Evolutionary conservation across 73 alveolate species (phyloP), one percentile per base, ranked within the genome.

Genomic region (Paramecium tetraurelia): DNA sequence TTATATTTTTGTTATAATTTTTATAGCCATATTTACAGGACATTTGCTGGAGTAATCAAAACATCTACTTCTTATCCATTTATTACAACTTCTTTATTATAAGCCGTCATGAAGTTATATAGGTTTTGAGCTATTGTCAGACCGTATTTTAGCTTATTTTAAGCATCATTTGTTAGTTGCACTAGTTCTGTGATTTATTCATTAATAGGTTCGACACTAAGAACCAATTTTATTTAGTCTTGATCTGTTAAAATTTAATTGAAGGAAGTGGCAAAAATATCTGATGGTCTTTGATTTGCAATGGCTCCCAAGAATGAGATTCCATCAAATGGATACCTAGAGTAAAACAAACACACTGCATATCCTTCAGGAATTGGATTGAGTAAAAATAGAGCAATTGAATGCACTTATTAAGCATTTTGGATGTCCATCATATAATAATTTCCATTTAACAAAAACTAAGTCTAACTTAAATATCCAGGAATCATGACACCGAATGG

Each of bases 261-360:
- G 5, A 76, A 97, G 9, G 98, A 98, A 24, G 99, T 96, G 88
- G 97, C 97, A 86, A 98, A 97, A 69, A 97, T 96, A 92, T 98
- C 99, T 68, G 98, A 93, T 36, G 99, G 99, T 20, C 99, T 58
- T 63, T 87, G 95, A 89, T 98, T 97, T 16, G 99, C 98, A 8
- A 98, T 97, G 41, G 99, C 99, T 10, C 99, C 99, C 1, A 98
- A 85, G 85, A 98, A 98, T 69, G 96, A 96, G 9, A 95, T 93
- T 22, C 97, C 96, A 31, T 97, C 98, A 93, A 71, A 97, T 1
- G 99, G 99, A 27, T 97, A 98, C 20, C 92, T 93, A 63, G 98
- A 87, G 70, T 93, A 95, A 63, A 96, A 98, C 14, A 98, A 85
- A 29, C 99, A 95, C 7, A 98, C 98, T 33, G 96, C 98, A 93